Evolutionary conservation across 148 eudicot species (phyloP).

Genomic region (Rhododendron mucronatum): DNA sequence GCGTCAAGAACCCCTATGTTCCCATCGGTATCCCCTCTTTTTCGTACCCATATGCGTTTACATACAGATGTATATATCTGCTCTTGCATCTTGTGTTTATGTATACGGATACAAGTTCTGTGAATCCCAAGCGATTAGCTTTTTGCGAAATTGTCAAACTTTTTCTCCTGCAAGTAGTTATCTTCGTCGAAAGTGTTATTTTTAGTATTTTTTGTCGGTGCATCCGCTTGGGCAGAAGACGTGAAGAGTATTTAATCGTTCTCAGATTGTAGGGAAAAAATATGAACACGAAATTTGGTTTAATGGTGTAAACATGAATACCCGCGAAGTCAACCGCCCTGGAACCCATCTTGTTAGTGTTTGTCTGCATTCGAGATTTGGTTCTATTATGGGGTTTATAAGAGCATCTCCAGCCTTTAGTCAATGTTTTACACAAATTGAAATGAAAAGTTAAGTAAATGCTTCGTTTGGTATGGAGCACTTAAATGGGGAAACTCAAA

Average conservation of each 20-base stretch:
- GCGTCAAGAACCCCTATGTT: conserved; percentile 65
- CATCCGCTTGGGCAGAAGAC: background rate
- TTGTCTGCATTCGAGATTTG: background rate
- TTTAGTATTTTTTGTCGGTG: no score
- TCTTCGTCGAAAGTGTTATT: background rate
- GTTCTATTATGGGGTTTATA: background rate
- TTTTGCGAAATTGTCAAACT: background rate
- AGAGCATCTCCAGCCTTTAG: background rate
- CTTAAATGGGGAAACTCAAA: background rate
- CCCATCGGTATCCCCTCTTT: conserved; percentile 48
- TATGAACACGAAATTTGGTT: no score
- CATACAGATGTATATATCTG: background rate
- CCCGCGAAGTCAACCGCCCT: background rate
- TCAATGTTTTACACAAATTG: background rate
- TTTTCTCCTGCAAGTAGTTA: background rate
- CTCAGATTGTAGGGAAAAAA: background rate
- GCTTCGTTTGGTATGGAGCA: background rate
- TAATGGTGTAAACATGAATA: background rate
- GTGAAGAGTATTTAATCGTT: background rate
- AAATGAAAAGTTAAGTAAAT: background rate
- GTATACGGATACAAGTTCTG: background rate
- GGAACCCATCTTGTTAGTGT: background rate
- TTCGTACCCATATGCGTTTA: background rate
- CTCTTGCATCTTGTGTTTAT: background rate
- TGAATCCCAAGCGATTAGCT: background rate